Evolutionary conservation across 1,139 yeast species (phyloP), one percentile per base, ranked within the genome.

Genomic region (Taphrina wiesneri): DNA sequence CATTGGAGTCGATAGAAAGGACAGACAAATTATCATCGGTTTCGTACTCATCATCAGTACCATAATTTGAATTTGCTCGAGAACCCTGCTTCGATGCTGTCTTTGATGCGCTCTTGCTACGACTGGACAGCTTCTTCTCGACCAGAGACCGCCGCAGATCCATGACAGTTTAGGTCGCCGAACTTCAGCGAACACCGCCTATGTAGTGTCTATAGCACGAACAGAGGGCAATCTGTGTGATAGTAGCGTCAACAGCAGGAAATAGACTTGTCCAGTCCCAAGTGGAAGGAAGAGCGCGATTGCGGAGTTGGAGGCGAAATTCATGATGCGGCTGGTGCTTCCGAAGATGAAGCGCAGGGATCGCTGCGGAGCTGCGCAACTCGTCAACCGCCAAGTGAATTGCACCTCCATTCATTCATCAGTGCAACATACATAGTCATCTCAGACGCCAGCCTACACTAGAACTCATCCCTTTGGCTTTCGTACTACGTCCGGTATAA

Each of bases 71-170:
- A 15, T 52, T 51, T 34, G 54, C 61, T 15, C 67, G 60, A 11
- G 67, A 60, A 15, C 47, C 56, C 23, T 45, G 36, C 56, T 54
- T 28, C 34, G 49, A 47, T 26, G 54, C 52, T 19, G 53, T 28
- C 57, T 53, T 56, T 80, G 2, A 81, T 78, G 70, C 85, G 77
- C 75, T 90, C 80, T 76, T 79, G 77, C n/a, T 49, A 21, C 57
- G 41, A n/a, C 57, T 45, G 9, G 57, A 43, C 19, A 60, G 52
- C 21, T 53, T 52, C 51, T 60, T 60, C 32, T 60, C 64, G 11
- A 51, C 64, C 19, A 60, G 43, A 26, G 64, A 51, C n/a, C 64
- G 49, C 51, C 64, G 26, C 23, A 60, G 41, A 43, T 60, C 64
- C 64, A 60, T 60, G 47, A 34, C 39, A 34, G 15, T 34, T 9